Conservation (phyloP, 495 filamentous ascomycete genomes). For the Rusavskia elegans region DNA sequence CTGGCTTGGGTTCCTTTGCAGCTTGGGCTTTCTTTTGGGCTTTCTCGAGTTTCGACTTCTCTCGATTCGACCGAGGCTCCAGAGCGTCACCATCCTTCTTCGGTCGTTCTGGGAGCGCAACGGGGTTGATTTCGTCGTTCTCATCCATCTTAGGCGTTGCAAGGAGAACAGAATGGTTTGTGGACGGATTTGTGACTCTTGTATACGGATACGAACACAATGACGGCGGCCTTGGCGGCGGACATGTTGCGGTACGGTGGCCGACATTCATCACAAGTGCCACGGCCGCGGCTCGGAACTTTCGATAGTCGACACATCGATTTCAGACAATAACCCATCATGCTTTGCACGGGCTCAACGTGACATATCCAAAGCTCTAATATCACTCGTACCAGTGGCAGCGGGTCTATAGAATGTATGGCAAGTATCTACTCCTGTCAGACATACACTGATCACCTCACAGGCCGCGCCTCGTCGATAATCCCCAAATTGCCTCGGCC, state of each 20-base stretch:
- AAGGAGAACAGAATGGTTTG: too few species aligned
- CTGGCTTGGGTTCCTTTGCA: constrained; percentile 19
- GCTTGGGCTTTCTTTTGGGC: neutral
- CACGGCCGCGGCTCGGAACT: too few species aligned
- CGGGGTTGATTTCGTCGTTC: neutral
- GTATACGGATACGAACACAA: too few species aligned
- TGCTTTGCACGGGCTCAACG: too few species aligned
- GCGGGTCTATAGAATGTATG: too few species aligned
- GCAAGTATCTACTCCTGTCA: too few species aligned
- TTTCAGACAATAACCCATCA: too few species aligned
- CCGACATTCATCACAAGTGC: neutral
- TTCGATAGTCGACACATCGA: too few species aligned
- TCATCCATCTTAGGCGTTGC: neutral
- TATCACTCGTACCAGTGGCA: too few species aligned
- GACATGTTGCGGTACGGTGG: neutral
- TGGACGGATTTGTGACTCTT: too few species aligned
- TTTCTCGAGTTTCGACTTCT: neutral
- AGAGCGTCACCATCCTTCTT: neutral
- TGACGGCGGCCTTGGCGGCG: too few species aligned
- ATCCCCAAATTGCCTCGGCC: constrained; percentile 73
- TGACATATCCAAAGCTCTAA: too few species aligned
- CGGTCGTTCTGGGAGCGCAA: neutral
- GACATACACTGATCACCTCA: neutral
- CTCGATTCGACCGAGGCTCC: neutral
- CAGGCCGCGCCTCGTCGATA: constrained; percentile 72